Base-by-base conservation (phyloP, 129 eudicot species). In the Tagetes erecta region DNA sequence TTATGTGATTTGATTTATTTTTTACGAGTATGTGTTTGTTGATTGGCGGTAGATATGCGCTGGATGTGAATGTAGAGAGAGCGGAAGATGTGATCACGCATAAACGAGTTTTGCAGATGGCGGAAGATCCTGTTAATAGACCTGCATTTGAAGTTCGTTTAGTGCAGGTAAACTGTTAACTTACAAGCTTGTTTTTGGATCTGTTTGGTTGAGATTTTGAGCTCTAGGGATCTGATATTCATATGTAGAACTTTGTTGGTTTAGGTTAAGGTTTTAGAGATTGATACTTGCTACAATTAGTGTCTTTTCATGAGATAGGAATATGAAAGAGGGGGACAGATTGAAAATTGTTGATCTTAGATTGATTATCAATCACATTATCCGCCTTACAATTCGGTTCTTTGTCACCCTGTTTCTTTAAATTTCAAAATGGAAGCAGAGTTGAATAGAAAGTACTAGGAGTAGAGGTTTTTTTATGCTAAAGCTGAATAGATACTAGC, bases 1-100 rank as follows among this genome's bases (percentile, higher is more conserved):
- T 13, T 50, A 5, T 77, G 41, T 60, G 60, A 59, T 44, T 39
- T 67, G 67, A 30, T 12, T 36, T 67, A 11, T 58, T 60, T 31
- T 40, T 40, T 13, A 69, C 9, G 60, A 46, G 70, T 60, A 7
- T 70, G 36, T 41, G 41, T 30, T 64, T 76, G 56, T 2, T 62
- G 56, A 49, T 75, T 64, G 70, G 70, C n/a, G 70, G 70, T 10
- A 90, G 96, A 70, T 90, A 90, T 80, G 96, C 96, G 39, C 46
- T 87, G 85, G 96, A 90, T 80, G 96, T 90, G 75, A 90, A 90
- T 68, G 90, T 85, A 14, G 96, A 90, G 67, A 83, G 96, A 75
- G 92, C 96, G 36, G 96, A 90, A 68, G 96, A 87, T 79, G 96
- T 90, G 81, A 76, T 90, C 66, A 90, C 87, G 33, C 96, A 90